These are phyloP conservation scores for Trypanosoma avium DNA, from an alignment of 208 protist genomes.

Conservation along the genomic window DNA sequence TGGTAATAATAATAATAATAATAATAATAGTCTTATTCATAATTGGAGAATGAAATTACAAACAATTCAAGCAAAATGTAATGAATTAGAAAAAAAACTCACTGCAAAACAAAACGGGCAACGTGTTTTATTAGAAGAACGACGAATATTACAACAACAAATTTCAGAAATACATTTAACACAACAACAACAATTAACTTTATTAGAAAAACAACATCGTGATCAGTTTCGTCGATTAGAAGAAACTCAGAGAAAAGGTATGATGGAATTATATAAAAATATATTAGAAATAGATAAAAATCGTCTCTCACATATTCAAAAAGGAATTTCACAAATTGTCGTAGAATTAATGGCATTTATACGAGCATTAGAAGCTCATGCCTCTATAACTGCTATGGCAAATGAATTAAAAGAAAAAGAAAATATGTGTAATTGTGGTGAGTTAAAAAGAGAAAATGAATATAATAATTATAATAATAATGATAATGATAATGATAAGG, in stretches of 20 bases:
- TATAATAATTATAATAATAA: not conserved
- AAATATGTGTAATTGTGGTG: no score
- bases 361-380: constrained; percentile 14
- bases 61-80: not conserved
- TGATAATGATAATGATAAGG: constrained; percentile 9
- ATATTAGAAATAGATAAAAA: not conserved
- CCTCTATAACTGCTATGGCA: not conserved
- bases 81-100: constrained; percentile 2
- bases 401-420: no score
- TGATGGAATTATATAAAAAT: not conserved
- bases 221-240: constrained; percentile 20
- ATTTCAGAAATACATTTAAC: not conserved
- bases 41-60: not conserved
- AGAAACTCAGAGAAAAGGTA: constrained; percentile 2
- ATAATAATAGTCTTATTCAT: not conserved
- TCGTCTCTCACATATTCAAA: not conserved
- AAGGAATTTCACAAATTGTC: constrained; percentile 14
- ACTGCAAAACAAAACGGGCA: not conserved
- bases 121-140: constrained; percentile 11
- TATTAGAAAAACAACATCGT: constrained; percentile 15
- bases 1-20: not conserved
- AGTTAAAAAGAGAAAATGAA: no score
- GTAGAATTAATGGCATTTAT: constrained; percentile 25
- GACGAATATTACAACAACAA: constrained; percentile 3
- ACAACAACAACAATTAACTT: not conserved